Evolutionary conservation across 345 rosid genomes (phyloP), one percentile per base, ranked within the genome.

Genomic region (Bretschneidera sinensis): DNA sequence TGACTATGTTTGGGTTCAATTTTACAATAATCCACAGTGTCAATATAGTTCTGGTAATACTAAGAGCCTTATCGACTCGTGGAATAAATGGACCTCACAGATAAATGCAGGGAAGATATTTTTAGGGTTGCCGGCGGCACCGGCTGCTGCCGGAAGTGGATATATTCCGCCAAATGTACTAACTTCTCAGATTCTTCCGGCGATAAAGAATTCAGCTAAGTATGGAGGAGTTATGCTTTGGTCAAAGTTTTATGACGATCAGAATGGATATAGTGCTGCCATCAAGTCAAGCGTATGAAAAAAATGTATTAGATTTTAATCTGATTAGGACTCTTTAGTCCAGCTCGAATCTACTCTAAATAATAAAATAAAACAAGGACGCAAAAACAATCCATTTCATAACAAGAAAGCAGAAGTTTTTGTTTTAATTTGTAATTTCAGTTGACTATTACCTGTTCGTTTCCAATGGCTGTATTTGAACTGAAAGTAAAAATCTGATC

Each of bases 171-270:
- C 77, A 0, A 59, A 72, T n/a, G 74, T 74, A 43, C 51, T 86
- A 23, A 73, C 55, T 31, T 67, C 81, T 10, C 68, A 57, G 25
- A 61, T 85, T 5, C 80, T 83, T 66, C 85, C 81, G 4, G 68
- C 53, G 31, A 60, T 85, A 18, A 83, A 72, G 63, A 71, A 60
- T 6, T 77, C 89, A 0, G 0, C 19, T 2, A 79, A 79, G 45
- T 83, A 86, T 66, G 92, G 89, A 18, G 85, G 92, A 15, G 76
- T 81, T 0, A 83, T 83, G 87, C 82, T 86, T 53, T 86, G 89
- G 89, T 73, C 81, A 21, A 83, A 70, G 66, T 83, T 73, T 11
- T 81, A 57, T 53, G 92, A 86, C 65, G 77, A 78, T 69, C 54
- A 61, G 57, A 76, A 60, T 58, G 84, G 84, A 11, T 86, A 81